Evolutionary conservation across 1,284 basidiomycete species (phyloP).

Genomic region (Apiotrichum laibachii): DNA sequence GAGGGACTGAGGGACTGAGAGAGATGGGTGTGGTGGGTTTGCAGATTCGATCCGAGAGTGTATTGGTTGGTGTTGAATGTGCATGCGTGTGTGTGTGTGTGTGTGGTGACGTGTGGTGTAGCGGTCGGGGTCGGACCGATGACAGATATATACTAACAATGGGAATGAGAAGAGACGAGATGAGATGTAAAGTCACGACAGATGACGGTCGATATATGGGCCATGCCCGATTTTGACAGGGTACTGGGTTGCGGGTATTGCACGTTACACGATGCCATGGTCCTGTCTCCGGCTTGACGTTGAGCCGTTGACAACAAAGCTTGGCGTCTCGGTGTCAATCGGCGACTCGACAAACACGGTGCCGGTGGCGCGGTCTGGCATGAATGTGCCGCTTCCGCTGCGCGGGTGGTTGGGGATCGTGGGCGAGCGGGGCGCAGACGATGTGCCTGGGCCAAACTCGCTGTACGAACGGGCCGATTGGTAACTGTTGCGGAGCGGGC

Average conservation of each 20-base stretch:
- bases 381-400: not conserved
- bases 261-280: not conserved
- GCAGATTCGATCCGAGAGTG: not conserved
- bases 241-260: not conserved
- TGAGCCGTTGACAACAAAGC: not conserved
- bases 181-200: not conserved
- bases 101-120: not conserved
- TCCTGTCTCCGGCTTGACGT: not conserved
- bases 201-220: not conserved
- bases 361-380: not conserved
- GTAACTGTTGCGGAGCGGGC: not conserved
- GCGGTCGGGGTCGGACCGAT: not conserved
- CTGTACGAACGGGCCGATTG: not conserved
- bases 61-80: not conserved
- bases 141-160: not conserved
- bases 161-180: not conserved
- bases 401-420: not conserved
- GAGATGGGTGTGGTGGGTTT: not conserved
- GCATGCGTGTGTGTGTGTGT: not conserved
- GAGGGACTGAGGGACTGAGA: not conserved
- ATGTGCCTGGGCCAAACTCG: slow-evolving; percentile 1
- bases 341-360: not conserved
- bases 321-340: too few species aligned
- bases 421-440: not conserved
- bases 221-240: not conserved